phyloP scores from a whole-genome alignment of 768 basidiomycete genomes.

The Leccinum longicurvipes region DNA sequence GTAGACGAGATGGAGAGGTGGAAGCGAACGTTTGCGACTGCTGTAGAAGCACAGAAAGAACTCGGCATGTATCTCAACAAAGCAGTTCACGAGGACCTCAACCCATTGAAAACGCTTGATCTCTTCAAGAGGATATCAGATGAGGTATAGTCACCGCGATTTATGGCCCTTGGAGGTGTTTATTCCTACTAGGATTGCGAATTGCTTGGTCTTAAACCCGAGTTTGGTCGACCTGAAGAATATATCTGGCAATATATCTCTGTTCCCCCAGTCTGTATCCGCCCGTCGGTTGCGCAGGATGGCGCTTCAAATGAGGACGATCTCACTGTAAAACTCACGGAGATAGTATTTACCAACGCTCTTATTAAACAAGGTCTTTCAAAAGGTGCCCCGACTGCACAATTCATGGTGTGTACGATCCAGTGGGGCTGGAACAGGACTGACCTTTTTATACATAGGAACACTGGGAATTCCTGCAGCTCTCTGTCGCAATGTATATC shows the following conservation, averaged over 20 bases:
- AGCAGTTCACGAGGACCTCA: conserved; percentile 88
- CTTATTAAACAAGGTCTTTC: conserved; percentile 86
- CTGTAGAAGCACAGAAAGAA: conserved; percentile 85
- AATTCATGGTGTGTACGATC: conserved; percentile 67
- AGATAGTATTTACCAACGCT: conserved; percentile 93
- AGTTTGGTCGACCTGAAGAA: conserved; percentile 89
- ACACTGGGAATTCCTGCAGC: conserved; percentile 97
- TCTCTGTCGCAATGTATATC: conserved; percentile 95
- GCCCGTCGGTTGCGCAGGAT: conserved; percentile 96
- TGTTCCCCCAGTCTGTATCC: conserved; percentile 95
- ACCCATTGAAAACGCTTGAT: conserved; percentile 90
- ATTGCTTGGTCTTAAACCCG: conserved; percentile 84
- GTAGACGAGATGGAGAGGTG: conserved; percentile 85
- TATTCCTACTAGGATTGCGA: conserved; percentile 75
- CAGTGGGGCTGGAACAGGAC: not conserved
- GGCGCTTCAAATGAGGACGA: conserved; percentile 99
- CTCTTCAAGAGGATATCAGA: conserved; percentile 90
- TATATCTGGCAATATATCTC: conserved; percentile 99
- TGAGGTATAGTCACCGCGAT: conserved; percentile 50
- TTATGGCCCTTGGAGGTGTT: not conserved
- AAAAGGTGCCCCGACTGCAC: conserved; percentile 83
- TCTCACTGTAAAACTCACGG: conserved; percentile 93
- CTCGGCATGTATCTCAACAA: conserved; percentile 81
- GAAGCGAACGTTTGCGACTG: conserved; percentile 76
- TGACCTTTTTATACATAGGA: conserved; percentile 48